Evolutionary conservation across 257 asterid genomes (phyloP).

Genomic region (Nicotiana noctiflora): DNA sequence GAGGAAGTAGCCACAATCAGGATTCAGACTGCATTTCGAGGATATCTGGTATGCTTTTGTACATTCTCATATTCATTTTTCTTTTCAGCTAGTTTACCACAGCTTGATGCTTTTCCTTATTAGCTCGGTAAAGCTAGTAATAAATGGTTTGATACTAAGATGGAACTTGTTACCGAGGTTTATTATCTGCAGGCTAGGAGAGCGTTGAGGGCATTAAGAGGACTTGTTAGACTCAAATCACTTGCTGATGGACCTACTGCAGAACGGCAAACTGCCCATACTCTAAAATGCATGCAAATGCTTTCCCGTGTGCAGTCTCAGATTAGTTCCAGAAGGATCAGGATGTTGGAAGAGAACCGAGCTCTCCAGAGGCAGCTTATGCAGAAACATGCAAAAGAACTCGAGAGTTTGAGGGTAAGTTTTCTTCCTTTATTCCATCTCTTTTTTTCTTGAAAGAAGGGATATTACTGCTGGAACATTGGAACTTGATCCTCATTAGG

Average conservation of each 20-base stretch:
- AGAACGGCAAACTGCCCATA: constrained; percentile 74
- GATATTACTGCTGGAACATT: background rate
- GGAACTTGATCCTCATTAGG: background rate
- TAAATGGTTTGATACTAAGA: background rate
- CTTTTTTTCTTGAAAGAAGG: background rate
- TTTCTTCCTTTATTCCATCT: constrained; percentile 13
- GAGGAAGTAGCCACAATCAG: constrained; percentile 83
- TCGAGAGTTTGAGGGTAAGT: constrained; percentile 71
- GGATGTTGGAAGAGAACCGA: constrained; percentile 82
- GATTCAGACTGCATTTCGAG: constrained; percentile 91
- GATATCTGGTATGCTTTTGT: constrained; percentile 51
- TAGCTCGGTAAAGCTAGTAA: background rate
- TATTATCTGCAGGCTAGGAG: constrained; percentile 70
- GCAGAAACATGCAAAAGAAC: constrained; percentile 84
- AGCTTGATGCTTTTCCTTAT: background rate
- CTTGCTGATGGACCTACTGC: constrained; percentile 81
- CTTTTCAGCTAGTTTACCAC: background rate
- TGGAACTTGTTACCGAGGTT: background rate
- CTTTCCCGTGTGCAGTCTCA: constrained; percentile 90
- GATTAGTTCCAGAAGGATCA: constrained; percentile 72
- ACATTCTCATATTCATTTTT: background rate
- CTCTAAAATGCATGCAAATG: constrained; percentile 84
- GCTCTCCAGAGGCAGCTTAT: constrained; percentile 87
- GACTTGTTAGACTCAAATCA: constrained; percentile 78
- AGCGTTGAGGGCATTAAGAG: constrained; percentile 80